Evolutionary conservation across 768 basidiomycete genomes (phyloP), one percentile per base, ranked within the genome.

Genomic region (Gymnopilus junonius): DNA sequence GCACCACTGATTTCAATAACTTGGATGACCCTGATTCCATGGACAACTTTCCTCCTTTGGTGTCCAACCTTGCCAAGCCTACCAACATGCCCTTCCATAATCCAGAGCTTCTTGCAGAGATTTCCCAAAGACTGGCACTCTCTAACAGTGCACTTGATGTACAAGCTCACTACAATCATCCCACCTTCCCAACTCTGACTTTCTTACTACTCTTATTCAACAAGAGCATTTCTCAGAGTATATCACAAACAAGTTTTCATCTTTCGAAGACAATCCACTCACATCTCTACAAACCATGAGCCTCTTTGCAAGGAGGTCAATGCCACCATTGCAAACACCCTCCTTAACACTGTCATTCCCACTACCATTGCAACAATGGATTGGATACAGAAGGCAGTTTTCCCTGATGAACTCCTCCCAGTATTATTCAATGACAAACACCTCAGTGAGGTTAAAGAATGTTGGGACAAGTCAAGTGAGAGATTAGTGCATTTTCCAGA

Each of bases 191-290:
- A 35, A 6, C 46, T 27, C 1, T 45, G 32, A 50, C 42, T 20
- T 59, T 59, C 58, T 59, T 35, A 59, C 58, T 29, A 59, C 58
- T 50, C 21, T 59, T 14, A 50, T 35, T 37, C 58, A 59, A 39
- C 14, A 50, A 50, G 58, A 4, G 46, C 45, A 31, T 59, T 59
- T 59, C 45, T 3, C 48, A 50, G 21, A 50, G 20, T 59, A 59
- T 32, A 59, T 59, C 45, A 34, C 58, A 4, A 59, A 48, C 20
- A 6, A 59, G 35, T 59, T 59, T 59, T 11, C 29, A 50, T 10
- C 58, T 15, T 32, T n/a, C n/a, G n/a, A n/a, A n/a, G n/a, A n/a
- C 6, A 20, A 35, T 20, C 34, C 57, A 12, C 34, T 8, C 20
- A 50, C 58, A 34, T 15, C 43, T 59, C 15, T 20, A 59, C 58